Evolutionary conservation across 1,139 yeast genomes (phyloP).

Genomic region (Kodamaea sp.): DNA sequence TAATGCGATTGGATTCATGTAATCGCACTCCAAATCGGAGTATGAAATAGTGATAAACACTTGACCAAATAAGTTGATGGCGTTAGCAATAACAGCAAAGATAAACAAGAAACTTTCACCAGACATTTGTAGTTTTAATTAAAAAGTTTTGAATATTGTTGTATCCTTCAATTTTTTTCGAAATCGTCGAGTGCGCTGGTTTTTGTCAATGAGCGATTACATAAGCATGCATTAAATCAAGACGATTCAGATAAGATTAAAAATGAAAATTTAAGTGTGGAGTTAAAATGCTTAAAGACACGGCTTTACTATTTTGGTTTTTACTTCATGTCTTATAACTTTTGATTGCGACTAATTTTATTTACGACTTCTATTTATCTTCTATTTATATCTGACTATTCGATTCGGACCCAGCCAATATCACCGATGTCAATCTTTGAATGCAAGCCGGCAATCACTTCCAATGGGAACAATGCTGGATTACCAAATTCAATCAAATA

Average conservation of each 20-base stretch:
- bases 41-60: slow-evolving; percentile 91
- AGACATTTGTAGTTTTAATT: slow-evolving; percentile 14
- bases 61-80: slow-evolving; percentile 82
- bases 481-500: slow-evolving; percentile 27
- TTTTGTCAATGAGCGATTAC: too few relatives aligned
- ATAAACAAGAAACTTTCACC: slow-evolving; percentile 54
- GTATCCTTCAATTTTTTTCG: slow-evolving; percentile 1
- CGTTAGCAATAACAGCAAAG: slow-evolving; percentile 81
- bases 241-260: not conserved
- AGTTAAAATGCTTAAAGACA: not conserved
- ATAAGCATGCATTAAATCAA: too few relatives aligned
- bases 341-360: not conserved
- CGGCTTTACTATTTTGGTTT: not conserved
- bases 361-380: not conserved
- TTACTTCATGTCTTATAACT: too few relatives aligned
- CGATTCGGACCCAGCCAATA: slow-evolving; percentile 1
- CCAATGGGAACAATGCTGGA: slow-evolving; percentile 22
- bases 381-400: slow-evolving; percentile 1
- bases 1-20: slow-evolving; percentile 93
- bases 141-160: slow-evolving; percentile 2
- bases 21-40: slow-evolving; percentile 92
- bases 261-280: not conserved
- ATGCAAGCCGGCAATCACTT: not conserved
- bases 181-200: not conserved
- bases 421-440: not conserved